These are phyloP conservation scores for Peronospora destructor DNA, from an alignment of 352 stramenopile genomes.

Conservation along the genomic window DNA sequence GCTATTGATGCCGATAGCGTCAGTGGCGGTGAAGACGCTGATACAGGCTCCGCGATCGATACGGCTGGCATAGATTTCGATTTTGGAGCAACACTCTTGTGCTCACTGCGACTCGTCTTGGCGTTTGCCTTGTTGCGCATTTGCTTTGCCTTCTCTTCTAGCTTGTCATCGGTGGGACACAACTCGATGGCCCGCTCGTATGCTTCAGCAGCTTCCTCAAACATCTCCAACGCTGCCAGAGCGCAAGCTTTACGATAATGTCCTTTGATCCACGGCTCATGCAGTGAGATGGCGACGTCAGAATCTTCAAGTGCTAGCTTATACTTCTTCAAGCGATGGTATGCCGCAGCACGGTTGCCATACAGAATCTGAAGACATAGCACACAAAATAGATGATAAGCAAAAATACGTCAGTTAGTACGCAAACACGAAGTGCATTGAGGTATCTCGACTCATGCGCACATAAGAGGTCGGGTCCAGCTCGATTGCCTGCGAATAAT, in stretches of 20 bases:
- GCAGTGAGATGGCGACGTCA: conserved; percentile 47
- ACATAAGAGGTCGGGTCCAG: conserved; percentile 68
- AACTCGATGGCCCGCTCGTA: conserved; percentile 67
- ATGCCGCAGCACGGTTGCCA: conserved; percentile 73
- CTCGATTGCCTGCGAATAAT: conserved; percentile 87
- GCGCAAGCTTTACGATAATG: conserved; percentile 72
- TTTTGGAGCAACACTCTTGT: conserved; percentile 5
- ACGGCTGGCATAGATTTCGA: conserved; percentile 3
- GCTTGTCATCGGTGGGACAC: conserved; percentile 57
- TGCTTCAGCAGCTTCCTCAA: conserved; percentile 49
- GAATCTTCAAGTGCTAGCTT: conserved; percentile 57
- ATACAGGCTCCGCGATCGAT: conserved; percentile 1
- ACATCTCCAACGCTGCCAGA: conserved; percentile 55
- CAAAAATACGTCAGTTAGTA: conserved; percentile 7
- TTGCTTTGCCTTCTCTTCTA: conserved; percentile 53
- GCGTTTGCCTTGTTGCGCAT: conserved; percentile 44
- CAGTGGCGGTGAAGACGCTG: conserved; percentile 15
- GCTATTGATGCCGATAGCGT: conserved; percentile 14
- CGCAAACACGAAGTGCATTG: too few species aligned
- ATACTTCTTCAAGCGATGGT: conserved; percentile 68
- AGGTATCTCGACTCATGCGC: conserved; percentile 6
- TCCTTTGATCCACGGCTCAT: conserved; percentile 81
- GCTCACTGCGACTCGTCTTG: conserved; percentile 4
- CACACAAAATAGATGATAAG: not conserved
- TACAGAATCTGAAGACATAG: conserved; percentile 53